phyloP scores from a whole-genome alignment of 768 basidiomycete genomes.

The Lenzites betulinus region DNA sequence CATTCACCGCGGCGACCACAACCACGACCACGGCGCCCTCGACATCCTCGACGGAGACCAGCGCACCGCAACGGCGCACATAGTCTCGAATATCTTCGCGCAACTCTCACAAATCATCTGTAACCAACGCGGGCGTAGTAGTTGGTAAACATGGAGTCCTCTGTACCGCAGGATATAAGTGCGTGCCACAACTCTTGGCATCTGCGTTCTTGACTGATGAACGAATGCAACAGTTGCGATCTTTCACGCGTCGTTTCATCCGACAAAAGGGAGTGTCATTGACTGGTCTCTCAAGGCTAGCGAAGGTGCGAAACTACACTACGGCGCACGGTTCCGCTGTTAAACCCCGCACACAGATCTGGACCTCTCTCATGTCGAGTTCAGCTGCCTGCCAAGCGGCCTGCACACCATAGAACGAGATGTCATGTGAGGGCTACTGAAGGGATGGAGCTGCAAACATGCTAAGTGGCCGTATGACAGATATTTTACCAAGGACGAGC shows the following conservation, averaged over 20 bases:
- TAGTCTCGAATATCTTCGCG: neutral
- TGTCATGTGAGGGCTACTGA: slow-evolving; percentile 58
- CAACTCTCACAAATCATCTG: neutral
- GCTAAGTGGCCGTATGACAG: slow-evolving; percentile 35
- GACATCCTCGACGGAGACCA: too few species aligned
- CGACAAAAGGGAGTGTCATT: slow-evolving; percentile 75
- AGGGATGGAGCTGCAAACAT: neutral
- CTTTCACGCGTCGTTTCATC: slow-evolving; percentile 85
- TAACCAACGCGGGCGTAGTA: neutral
- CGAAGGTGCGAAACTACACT: slow-evolving; percentile 49
- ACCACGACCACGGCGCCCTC: too few species aligned
- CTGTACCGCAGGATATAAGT: slow-evolving; percentile 58
- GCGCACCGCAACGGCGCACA: too few species aligned
- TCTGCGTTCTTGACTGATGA: neutral
- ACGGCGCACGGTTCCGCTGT: neutral
- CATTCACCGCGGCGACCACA: too few species aligned
- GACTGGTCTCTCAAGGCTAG: slow-evolving; percentile 78
- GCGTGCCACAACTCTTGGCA: slow-evolving; percentile 9
- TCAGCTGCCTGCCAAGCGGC: slow-evolving; percentile 80
- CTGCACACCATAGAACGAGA: slow-evolving; percentile 79
- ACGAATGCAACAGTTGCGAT: slow-evolving; percentile 59
- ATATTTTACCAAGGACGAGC: slow-evolving; percentile 70
- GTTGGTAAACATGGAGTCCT: slow-evolving; percentile 3
- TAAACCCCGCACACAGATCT: neutral
- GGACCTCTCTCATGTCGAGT: slow-evolving; percentile 72